Percentiles rank a stretch among this genome's conserved stretches.
phyloP scores from a whole-genome alignment of 2,329 filamentous ascomycete species.

The Talaromyces verruculosus region DNA sequence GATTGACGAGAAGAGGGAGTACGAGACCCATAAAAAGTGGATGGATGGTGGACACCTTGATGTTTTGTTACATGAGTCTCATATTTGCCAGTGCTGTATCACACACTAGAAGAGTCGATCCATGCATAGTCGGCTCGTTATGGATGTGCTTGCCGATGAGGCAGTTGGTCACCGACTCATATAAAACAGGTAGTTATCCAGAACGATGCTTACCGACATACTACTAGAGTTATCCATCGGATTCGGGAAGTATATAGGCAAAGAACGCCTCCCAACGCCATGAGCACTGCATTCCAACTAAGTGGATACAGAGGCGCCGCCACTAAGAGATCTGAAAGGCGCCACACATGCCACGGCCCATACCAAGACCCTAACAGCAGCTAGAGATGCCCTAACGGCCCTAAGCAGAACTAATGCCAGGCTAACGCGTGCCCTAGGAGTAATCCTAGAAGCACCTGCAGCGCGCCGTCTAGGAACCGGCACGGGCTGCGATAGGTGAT shows the following conservation, averaged over 20 bases:
- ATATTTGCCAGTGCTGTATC: neutral
- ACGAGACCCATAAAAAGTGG: slow-evolving; percentile 18
- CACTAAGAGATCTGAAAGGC: slow-evolving; percentile 8
- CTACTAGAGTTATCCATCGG: neutral
- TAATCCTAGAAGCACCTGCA: neutral
- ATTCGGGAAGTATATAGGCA: neutral
- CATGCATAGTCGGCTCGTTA: neutral
- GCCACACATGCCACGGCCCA: neutral
- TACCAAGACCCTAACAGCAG: neutral
- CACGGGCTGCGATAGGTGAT: neutral
- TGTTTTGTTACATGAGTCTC: slow-evolving; percentile 8
- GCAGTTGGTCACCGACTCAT: neutral
- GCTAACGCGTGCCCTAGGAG: neutral
- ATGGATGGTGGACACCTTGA: slow-evolving; percentile 9
- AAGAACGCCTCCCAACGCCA: neutral
- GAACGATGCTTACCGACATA: neutral
- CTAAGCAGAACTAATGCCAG: neutral
- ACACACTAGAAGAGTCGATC: neutral
- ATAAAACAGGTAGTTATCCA: neutral
- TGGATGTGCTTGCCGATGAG: neutral
- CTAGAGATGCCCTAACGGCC: neutral
- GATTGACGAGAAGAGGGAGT: slow-evolving; percentile 1
- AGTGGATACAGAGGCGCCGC: slow-evolving; percentile 4
- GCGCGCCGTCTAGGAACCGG: neutral
- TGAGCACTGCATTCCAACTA: neutral